Conservation (phyloP, 164 flowering plant genomes). For the Vitis cinerea region DNA sequence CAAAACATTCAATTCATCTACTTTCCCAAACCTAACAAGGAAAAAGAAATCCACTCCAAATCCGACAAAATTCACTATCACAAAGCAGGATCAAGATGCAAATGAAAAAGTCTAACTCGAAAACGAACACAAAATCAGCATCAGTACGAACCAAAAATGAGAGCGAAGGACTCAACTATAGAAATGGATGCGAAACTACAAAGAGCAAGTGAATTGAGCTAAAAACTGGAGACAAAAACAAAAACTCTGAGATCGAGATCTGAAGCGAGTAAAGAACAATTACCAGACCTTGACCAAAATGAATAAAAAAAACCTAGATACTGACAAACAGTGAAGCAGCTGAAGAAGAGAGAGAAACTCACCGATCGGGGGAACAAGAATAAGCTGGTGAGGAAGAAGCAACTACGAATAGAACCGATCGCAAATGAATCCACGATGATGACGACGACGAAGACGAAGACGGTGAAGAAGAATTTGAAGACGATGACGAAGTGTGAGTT, state of each 20-base stretch:
- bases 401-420: slow-evolving; percentile 81
- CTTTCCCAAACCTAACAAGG: no score
- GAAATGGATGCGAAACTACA: neutral
- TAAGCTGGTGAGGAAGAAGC: slow-evolving; percentile 61
- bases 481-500: slow-evolving; percentile 53
- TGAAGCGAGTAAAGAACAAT: neutral
- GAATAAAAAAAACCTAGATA: neutral
- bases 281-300: neutral
- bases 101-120: no score
- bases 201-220: slow-evolving; percentile 6
- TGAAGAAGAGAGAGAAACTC: slow-evolving; percentile 35
- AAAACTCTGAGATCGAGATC: slow-evolving; percentile 14
- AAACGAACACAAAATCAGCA: neutral
- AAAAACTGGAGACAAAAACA: neutral
- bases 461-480: slow-evolving; percentile 32
- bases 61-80: no score
- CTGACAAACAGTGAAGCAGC: neutral
- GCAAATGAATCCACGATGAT: slow-evolving; percentile 78
- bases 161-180: neutral
- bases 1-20: no score
- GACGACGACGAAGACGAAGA: slow-evolving; percentile 42
- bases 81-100: no score
- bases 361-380: slow-evolving; percentile 70
- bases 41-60: no score
- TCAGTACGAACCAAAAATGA: neutral